Conservation (phyloP, 164 flowering plant genomes). For the Pachysandra terminalis region DNA sequence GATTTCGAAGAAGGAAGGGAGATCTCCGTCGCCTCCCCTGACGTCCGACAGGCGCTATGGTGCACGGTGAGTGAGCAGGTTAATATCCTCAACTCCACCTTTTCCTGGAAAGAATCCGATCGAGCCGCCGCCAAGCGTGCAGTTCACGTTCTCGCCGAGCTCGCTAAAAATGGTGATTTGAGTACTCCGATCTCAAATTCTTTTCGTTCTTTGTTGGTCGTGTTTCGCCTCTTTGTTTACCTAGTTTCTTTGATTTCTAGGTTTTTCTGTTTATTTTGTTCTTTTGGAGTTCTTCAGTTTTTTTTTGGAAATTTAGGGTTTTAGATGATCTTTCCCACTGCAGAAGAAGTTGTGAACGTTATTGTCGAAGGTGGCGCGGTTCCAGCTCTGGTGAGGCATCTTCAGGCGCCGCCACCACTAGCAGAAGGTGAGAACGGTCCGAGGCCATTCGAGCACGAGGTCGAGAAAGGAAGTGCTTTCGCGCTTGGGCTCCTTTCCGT, state of each 20-base stretch:
- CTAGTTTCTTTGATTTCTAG: neutral
- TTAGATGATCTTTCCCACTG: neutral
- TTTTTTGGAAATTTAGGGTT: neutral
- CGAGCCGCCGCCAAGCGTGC: conserved; percentile 44
- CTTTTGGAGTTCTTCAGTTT: neutral
- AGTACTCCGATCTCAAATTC: neutral
- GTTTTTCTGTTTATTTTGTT: neutral
- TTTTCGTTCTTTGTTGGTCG: neutral
- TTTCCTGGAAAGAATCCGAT: conserved; percentile 34
- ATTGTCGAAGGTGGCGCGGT: conserved; percentile 88
- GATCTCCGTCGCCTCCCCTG: conserved; percentile 30
- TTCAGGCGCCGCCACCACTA: conserved; percentile 47
- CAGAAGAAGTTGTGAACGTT: conserved; percentile 75
- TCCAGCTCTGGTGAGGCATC: conserved; percentile 76
- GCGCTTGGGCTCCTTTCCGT: conserved; percentile 86
- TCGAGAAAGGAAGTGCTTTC: conserved; percentile 87
- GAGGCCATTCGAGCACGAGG: conserved; percentile 83
- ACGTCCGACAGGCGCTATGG: conserved; percentile 31
- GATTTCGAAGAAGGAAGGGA: conserved; percentile 31
- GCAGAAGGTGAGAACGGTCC: conserved; percentile 30
- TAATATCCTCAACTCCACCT: conserved; percentile 28
- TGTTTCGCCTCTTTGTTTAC: too few relatives aligned
- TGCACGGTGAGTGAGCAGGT: conserved; percentile 50
- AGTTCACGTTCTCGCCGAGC: conserved; percentile 31
- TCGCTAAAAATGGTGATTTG: conserved; percentile 44